phyloP scores from a whole-genome alignment of 2,329 filamentous ascomycete species.

The Aspergillus tamarii region DNA sequence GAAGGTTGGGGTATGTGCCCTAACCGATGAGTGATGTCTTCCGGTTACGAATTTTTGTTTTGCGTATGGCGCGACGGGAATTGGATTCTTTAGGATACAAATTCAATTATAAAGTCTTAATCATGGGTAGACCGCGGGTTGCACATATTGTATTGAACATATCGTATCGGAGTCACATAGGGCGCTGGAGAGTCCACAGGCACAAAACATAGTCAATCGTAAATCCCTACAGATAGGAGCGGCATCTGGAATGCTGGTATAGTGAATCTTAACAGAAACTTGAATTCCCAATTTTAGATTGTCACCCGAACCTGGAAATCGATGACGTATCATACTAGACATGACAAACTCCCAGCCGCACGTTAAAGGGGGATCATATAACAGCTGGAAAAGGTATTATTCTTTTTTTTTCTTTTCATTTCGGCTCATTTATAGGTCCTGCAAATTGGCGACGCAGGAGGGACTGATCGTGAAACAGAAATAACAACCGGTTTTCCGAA shows the following conservation, averaged over 20 bases:
- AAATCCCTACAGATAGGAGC: not conserved
- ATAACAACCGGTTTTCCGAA: conserved; percentile 38
- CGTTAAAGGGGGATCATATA: conserved; percentile 19
- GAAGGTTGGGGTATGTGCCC: conserved; percentile 4
- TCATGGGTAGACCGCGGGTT: not conserved
- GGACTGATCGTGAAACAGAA: conserved; percentile 33
- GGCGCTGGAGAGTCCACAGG: not conserved
- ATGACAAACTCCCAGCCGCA: conserved; percentile 35
- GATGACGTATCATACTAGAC: conserved; percentile 40
- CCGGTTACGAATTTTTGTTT: conserved; percentile 5
- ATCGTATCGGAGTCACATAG: not conserved
- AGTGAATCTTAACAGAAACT: conserved; percentile 16
- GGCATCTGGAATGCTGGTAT: not conserved
- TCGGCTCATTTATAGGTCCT: conserved; percentile 35
- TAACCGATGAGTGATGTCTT: conserved; percentile 9
- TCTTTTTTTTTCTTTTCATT: conserved; percentile 40
- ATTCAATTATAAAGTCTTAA: not conserved
- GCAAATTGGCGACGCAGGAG: conserved; percentile 38
- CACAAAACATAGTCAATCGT: not conserved
- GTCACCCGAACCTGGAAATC: conserved; percentile 38
- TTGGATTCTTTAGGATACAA: not conserved
- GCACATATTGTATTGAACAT: not conserved
- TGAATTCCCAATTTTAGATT: conserved; percentile 35
- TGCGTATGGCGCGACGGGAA: not conserved
- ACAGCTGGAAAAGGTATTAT: conserved; percentile 41